These are phyloP conservation scores for Paramyrothecium sp. DNA, from an alignment of 2,329 filamentous ascomycete genomes.

Conservation along the genomic window DNA sequence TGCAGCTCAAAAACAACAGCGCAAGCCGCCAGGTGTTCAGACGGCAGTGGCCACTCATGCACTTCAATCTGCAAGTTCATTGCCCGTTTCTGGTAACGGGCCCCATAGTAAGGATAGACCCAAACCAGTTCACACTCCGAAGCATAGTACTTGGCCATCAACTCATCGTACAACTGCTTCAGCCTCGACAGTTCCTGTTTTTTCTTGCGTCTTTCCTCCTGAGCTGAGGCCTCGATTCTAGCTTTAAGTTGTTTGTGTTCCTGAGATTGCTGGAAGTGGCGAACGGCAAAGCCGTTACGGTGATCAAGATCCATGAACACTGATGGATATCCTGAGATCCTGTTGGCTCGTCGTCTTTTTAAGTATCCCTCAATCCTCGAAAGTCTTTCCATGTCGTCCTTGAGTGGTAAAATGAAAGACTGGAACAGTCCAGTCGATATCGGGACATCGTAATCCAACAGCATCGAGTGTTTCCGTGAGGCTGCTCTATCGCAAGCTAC, in stretches of 20 bases:
- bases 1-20: background rate
- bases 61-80: background rate
- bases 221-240: too few relatives aligned
- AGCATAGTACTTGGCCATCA: background rate
- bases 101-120: background rate
- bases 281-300: too few relatives aligned
- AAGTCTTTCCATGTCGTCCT: too few relatives aligned
- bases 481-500: conserved; percentile 33
- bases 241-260: too few relatives aligned
- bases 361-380: too few relatives aligned
- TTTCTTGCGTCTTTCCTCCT: too few relatives aligned
- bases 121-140: background rate
- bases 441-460: background rate
- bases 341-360: too few relatives aligned
- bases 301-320: too few relatives aligned
- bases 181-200: too few relatives aligned
- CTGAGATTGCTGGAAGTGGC: too few relatives aligned
- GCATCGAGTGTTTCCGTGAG: background rate
- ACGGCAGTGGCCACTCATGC: background rate
- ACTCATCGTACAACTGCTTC: too few relatives aligned
- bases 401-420: background rate
- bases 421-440: background rate
- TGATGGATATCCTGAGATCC: too few relatives aligned
- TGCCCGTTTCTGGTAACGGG: background rate
- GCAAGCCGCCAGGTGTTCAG: background rate